Conservation (phyloP, 2,329 filamentous ascomycete species). For the Furcasterigmium furcatum region DNA sequence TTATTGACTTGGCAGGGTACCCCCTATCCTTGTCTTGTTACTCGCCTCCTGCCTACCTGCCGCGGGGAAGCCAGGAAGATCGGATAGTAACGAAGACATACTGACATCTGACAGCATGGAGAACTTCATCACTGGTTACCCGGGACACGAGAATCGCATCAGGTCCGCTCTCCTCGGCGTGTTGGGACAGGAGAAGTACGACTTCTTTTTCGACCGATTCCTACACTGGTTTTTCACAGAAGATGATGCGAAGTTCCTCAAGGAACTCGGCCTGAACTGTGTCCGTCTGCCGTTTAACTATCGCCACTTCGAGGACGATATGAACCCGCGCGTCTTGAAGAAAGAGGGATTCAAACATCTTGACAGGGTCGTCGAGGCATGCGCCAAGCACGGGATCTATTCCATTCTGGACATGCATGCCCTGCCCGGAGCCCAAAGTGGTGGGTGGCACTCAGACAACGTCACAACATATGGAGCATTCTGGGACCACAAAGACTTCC, state of each 20-base stretch:
- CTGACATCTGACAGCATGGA: conserved; percentile 40
- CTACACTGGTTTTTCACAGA: conserved; percentile 58
- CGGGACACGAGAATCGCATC: conserved; percentile 54
- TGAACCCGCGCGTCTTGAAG: conserved; percentile 45
- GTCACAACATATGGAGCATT: conserved; percentile 33
- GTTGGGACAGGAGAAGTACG: conserved; percentile 52
- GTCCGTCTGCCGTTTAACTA: conserved; percentile 61
- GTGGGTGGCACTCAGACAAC: conserved; percentile 42
- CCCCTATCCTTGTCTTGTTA: too few relatives aligned
- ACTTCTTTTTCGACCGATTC: conserved; percentile 57
- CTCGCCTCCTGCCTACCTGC: too few relatives aligned
- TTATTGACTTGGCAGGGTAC: too few relatives aligned
- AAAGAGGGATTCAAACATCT: conserved; percentile 43
- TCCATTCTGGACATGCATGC: conserved; percentile 43
- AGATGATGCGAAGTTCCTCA: conserved; percentile 55
- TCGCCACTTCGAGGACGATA: conserved; percentile 50
- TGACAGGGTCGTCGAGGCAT: conserved; percentile 44
- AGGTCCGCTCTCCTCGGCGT: conserved; percentile 48
- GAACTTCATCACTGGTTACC: conserved; percentile 62
- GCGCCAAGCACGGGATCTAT: conserved; percentile 36
- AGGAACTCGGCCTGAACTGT: conserved; percentile 54
- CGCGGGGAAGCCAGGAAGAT: too few relatives aligned
- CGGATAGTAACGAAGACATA: too few relatives aligned
- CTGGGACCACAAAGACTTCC: conserved; percentile 42
- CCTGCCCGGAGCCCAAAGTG: conserved; percentile 41